Percentiles rank a stretch among this genome's conserved stretches.
These are phyloP conservation scores for Trifolium dubium DNA, from an alignment of 306 rosid genomes.

Conservation along the genomic window DNA sequence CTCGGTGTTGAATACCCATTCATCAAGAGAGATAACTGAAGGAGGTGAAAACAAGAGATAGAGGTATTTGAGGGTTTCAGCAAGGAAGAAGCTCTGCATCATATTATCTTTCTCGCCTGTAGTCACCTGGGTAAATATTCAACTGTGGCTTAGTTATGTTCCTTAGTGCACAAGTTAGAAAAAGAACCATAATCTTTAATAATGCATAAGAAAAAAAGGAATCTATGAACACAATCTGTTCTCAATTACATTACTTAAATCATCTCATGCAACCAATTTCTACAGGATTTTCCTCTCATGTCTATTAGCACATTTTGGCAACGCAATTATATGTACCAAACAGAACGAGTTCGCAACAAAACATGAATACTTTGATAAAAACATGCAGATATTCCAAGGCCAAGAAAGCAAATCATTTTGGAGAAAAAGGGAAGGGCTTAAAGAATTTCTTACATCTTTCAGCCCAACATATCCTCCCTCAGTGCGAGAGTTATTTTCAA, in stretches of 20 bases:
- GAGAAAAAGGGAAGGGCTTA: conserved; percentile 30
- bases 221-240: neutral
- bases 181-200: conserved; percentile 9
- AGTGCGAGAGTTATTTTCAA: conserved; percentile 82
- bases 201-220: conserved; percentile 15
- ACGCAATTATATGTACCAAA: neutral
- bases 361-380: conserved; percentile 15
- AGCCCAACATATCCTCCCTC: conserved; percentile 95
- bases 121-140: conserved; percentile 48
- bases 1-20: conserved; percentile 77
- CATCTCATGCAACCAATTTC: conserved; percentile 10
- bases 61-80: conserved; percentile 70
- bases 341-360: conserved; percentile 22
- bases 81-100: conserved; percentile 79
- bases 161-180: conserved; percentile 29
- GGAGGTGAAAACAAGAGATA: conserved; percentile 72
- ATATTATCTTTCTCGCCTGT: conserved; percentile 54
- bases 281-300: conserved; percentile 6
- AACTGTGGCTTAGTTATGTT: conserved; percentile 29
- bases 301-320: conserved; percentile 26
- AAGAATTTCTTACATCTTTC: conserved; percentile 74
- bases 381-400: conserved; percentile 30
- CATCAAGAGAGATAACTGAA: conserved; percentile 58
- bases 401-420: conserved; percentile 32
- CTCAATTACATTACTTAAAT: conserved; percentile 11